A percentile compares a stretch with the other conserved stretches of the same genome.
phyloP scores from a whole-genome alignment of 441 rosid species.

The Viola pubescens region DNA sequence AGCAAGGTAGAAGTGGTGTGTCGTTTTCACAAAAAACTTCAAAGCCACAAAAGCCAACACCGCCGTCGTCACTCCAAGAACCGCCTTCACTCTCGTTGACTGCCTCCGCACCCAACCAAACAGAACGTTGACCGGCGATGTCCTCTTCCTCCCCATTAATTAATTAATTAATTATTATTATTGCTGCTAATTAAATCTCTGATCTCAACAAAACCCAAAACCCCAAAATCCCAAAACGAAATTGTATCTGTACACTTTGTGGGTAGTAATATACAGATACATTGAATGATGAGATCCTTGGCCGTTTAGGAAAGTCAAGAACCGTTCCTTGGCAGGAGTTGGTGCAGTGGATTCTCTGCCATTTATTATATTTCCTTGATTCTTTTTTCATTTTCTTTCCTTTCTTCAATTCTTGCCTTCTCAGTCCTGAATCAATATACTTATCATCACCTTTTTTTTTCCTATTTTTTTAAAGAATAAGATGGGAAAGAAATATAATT shows the following conservation, averaged over 20 bases:
- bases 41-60: conserved; percentile 33
- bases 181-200: too few relatives aligned
- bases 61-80: conserved; percentile 24
- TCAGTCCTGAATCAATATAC: neutral
- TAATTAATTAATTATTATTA: too few relatives aligned
- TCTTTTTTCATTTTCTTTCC: neutral
- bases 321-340: conserved; percentile 2
- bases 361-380: neutral
- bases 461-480: too few relatives aligned
- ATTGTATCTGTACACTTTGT: neutral
- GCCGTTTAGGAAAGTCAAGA: neutral
- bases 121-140: conserved; percentile 31
- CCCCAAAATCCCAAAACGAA: neutral
- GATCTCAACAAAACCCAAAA: neutral
- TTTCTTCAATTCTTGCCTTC: neutral
- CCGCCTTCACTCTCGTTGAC: conserved; percentile 46
- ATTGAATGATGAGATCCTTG: neutral
- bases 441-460: too few relatives aligned
- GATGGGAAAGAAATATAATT: too few relatives aligned
- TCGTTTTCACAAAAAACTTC: conserved; percentile 29
- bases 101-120: conserved; percentile 47
- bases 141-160: conserved; percentile 61
- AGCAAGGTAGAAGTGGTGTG: conserved; percentile 45
- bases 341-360: conserved; percentile 2
- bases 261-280: neutral